Base-by-base conservation (phyloP, 2,329 filamentous ascomycete species). In the Aureobasidium sp. region DNA sequence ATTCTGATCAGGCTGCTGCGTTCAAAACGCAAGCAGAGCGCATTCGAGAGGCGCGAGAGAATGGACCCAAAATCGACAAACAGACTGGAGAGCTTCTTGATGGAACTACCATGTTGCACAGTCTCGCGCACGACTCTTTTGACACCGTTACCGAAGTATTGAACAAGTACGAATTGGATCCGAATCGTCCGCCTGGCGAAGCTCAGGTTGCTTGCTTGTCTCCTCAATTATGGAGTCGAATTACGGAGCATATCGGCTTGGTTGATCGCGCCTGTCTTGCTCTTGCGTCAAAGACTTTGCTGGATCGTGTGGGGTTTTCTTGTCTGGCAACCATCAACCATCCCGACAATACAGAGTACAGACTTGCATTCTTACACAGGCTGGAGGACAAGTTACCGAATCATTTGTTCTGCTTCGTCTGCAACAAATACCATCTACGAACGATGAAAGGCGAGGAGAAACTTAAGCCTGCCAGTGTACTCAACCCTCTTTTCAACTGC, bases 341-440 rank as follows among this genome's bases (percentile, higher is more conserved):
- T 9, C 76, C 79, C 3, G 69, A 76, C 7, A 80, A 84, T 66
- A 71, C 71, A 48, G 66, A 75, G 5, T 70, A 81, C 63, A 79
- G 78, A 56, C 73, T 79, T 49, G 71, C 78, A 4, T 84, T 86
- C 67, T 75, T 87, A 5, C 68, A 76, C 14, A 69, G 72, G 2
- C 75, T 85, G 68, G 82, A 86, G 64, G 69, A 72, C 14, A 69
- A 76, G 17, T 73, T 84, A 20, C 83, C 84, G 2, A 74, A 78
- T 39, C 82, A 86, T 66, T 75, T 87, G 7, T 77, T 86, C 60
- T 87, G 84, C 70, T 83, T 84, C 68, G 78, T 79, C 5, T 87
- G 84, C 68, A 77, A 73, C 15, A 74, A 72, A 61, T 86, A 81
- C 70, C 84, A 87, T 68, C 70, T 76, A 5, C 79, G 84, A 47